Conservation (phyloP, 1,284 basidiomycete species). For the Veloporphyrellus conicus region DNA sequence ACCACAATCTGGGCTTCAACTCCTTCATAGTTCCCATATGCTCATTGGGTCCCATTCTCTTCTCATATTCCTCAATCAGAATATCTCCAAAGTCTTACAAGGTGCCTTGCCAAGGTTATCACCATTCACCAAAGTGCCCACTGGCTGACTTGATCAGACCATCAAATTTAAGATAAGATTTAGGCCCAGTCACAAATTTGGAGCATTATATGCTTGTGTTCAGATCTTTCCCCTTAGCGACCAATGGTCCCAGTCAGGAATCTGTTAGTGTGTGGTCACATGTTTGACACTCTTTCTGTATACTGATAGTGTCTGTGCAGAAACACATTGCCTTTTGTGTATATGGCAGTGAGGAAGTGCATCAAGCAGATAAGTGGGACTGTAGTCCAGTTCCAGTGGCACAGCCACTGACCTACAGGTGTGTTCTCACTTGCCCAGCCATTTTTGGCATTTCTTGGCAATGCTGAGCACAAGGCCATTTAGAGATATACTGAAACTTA, state of each 20-base stretch:
- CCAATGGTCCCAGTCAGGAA: not conserved
- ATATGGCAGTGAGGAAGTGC: conserved; percentile 50
- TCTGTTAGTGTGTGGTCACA: conserved; percentile 11
- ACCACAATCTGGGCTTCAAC: too few species aligned
- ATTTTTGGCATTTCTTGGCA: too few species aligned
- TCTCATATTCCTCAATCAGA: conserved; percentile 10
- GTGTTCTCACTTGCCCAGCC: too few species aligned
- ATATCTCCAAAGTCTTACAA: conserved; percentile 22
- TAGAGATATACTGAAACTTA: conserved; percentile 62
- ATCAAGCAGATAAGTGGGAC: conserved; percentile 68
- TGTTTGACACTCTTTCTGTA: not conserved
- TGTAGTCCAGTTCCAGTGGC: conserved; percentile 52
- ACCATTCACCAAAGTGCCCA: conserved; percentile 19
- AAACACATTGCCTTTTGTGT: conserved; percentile 58
- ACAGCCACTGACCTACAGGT: conserved; percentile 51
- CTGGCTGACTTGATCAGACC: not conserved
- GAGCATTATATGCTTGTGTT: conserved; percentile 6
- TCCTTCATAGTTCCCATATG: conserved; percentile 16
- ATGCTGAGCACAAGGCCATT: too few species aligned
- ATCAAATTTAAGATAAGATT: conserved; percentile 19
- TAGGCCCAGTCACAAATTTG: conserved; percentile 7
- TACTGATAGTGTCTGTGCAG: conserved; percentile 13
- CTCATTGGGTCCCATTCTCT: not conserved
- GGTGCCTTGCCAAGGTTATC: conserved; percentile 22
- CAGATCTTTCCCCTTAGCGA: conserved; percentile 8